Base-by-base conservation (phyloP, 1,139 yeast genomes). In the Blastobotrys serpentis region DNA sequence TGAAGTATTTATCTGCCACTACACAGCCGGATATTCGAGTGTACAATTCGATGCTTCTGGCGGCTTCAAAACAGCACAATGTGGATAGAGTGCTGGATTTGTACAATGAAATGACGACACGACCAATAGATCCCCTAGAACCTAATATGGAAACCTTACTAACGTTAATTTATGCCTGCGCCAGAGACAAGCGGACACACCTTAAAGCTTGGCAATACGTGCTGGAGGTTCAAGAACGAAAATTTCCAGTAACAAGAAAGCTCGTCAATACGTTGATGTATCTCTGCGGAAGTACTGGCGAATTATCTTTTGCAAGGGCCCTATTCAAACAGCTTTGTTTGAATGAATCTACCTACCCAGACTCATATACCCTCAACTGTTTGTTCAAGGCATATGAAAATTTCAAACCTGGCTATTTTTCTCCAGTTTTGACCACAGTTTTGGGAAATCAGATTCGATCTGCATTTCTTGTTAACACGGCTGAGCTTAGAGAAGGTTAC, bases 201-300 rank as follows among this genome's bases (percentile, higher is more conserved):
- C 59, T 70, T 44, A 73, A 75, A 55, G 89, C 96, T 0, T 92
- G 98, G 97, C 79, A 79, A 47, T 84, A 79, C 58, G 78, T 90
- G 49, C 75, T 84, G 53, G 83, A 85, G 55, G 80, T 87, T 51
- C 76, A 82, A 57, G 75, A 77, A 17, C 61, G 67, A 41, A 77
- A 76, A 0, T 73, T 63, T 39, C 57, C 55, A 42, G 76, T 74
- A 66, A 71, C 47, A 75, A 63, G 77, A 19, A 71, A 71, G 26
- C 76, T 86, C 0, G 75, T 84, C 53, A 85, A 83, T 54, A 74
- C 81, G 16, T 81, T 90, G 81, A 73, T 90, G 65, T 78, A 82
- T 54, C 67, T 90, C 39, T 79, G 94, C 8, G 84, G 90, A 0
- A 75, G 74, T 50, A 90, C 90, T 56, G 94, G 95, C 0, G 97